Conservation (phyloP, 139 green algal species). For the Penium margaritaceum region DNA sequence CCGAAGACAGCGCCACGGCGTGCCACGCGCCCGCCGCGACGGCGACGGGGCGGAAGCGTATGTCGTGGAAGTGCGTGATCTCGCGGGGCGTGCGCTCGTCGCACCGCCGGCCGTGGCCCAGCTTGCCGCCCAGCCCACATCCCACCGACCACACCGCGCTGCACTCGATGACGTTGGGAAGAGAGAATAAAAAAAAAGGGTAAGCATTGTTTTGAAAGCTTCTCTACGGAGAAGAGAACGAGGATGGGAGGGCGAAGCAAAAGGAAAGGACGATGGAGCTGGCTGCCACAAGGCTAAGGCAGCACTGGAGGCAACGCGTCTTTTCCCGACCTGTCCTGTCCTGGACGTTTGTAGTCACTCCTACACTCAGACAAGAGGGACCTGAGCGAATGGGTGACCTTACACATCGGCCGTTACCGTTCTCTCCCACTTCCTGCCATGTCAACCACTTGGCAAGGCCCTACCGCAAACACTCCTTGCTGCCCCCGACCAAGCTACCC, state of each 20-base stretch:
- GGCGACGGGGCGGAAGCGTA: conserved; percentile 15
- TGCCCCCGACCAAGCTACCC: too few relatives aligned
- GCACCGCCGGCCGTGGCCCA: conserved; percentile 20
- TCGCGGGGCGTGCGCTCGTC: conserved; percentile 14
- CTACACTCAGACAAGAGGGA: too few relatives aligned
- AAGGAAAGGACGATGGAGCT: not conserved
- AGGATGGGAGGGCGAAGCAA: not conserved
- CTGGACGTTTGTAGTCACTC: too few relatives aligned
- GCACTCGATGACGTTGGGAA: too few relatives aligned
- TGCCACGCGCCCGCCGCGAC: conserved; percentile 32
- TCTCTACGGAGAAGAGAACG: not conserved
- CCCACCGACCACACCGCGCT: conserved; percentile 26
- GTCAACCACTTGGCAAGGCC: too few relatives aligned
- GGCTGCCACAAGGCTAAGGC: not conserved
- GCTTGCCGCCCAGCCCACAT: conserved; percentile 26
- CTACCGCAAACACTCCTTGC: too few relatives aligned
- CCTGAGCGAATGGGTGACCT: too few relatives aligned
- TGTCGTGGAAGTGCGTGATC: conserved; percentile 14
- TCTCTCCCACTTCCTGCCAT: conserved; percentile 27
- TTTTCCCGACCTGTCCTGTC: not conserved
- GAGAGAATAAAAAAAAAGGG: not conserved
- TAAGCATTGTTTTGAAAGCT: not conserved
- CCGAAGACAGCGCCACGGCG: not conserved
- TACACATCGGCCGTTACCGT: too few relatives aligned
- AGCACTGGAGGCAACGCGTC: not conserved